phyloP scores from a whole-genome alignment of 441 rosid species.

The Rhodomyrtus psidioides region DNA sequence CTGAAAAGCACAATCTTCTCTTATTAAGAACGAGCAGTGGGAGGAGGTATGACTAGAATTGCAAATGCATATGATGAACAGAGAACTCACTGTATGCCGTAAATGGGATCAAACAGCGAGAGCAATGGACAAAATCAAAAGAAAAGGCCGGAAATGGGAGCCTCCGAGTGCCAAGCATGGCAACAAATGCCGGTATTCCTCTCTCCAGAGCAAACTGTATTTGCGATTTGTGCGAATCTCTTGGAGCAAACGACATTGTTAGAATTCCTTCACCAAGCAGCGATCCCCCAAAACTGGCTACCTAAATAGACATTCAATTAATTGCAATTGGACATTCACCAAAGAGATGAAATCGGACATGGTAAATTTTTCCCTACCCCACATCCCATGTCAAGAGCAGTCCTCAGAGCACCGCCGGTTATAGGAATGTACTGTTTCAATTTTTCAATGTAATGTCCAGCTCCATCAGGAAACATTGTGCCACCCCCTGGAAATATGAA shows the following conservation, averaged over 20 bases:
- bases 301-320: slow-evolving; percentile 30
- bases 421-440: slow-evolving; percentile 84
- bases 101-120: slow-evolving; percentile 87
- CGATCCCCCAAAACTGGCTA: slow-evolving; percentile 94
- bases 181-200: slow-evolving; percentile 95
- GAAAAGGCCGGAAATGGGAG: slow-evolving; percentile 91
- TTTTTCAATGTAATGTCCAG: slow-evolving; percentile 73
- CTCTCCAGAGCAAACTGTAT: slow-evolving; percentile 89
- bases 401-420: slow-evolving; percentile 58
- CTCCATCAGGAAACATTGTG: slow-evolving; percentile 97
- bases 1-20: slow-evolving; percentile 36
- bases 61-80: background rate
- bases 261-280: slow-evolving; percentile 61
- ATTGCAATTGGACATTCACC: background rate
- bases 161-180: slow-evolving; percentile 96
- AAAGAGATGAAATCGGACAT: background rate
- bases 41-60: background rate
- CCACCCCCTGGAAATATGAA: slow-evolving; percentile 93
- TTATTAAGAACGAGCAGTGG: slow-evolving; percentile 1
- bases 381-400: slow-evolving; percentile 97
- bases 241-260: slow-evolving; percentile 85
- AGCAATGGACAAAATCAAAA: slow-evolving; percentile 86
- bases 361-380: slow-evolving; percentile 43
- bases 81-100: slow-evolving; percentile 84
- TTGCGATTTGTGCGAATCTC: slow-evolving; percentile 91